These are phyloP conservation scores for Phytophthora niederhauseri DNA, from an alignment of 352 stramenopile genomes.

Conservation along the genomic window DNA sequence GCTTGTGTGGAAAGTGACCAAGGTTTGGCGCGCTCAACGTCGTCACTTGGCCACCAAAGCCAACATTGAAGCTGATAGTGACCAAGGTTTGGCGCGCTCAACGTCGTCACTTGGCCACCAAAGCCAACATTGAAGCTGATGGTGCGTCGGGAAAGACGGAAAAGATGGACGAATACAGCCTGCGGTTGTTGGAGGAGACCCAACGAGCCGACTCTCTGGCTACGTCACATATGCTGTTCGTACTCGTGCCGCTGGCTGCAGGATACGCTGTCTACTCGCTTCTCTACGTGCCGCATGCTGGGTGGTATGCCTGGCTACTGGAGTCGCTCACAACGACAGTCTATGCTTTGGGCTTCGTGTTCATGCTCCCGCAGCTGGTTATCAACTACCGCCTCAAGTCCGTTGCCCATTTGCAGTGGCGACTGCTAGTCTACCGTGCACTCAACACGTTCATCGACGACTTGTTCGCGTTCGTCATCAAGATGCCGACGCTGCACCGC, in stretches of 20 bases:
- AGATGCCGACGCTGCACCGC: slow-evolving; percentile 92
- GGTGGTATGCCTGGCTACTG: slow-evolving; percentile 88
- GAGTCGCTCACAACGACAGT: slow-evolving; percentile 87
- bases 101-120: slow-evolving; percentile 13
- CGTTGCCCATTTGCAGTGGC: slow-evolving; percentile 93
- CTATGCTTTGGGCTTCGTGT: slow-evolving; percentile 92
- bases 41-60: slow-evolving; percentile 13
- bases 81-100: slow-evolving; percentile 63
- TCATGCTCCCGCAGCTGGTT: slow-evolving; percentile 93
- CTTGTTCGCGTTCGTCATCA: slow-evolving; percentile 92
- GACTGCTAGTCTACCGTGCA: slow-evolving; percentile 94
- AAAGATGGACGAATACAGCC: slow-evolving; percentile 31
- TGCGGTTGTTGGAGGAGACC: slow-evolving; percentile 45
- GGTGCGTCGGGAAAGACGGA: slow-evolving; percentile 42
- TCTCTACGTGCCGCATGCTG: slow-evolving; percentile 80
- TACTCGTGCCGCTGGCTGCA: slow-evolving; percentile 73
- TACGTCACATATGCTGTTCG: slow-evolving; percentile 82
- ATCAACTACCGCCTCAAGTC: slow-evolving; percentile 94
- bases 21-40: slow-evolving; percentile 53
- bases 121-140: slow-evolving; percentile 12
- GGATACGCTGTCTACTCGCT: slow-evolving; percentile 85
- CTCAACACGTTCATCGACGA: slow-evolving; percentile 96
- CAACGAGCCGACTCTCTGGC: slow-evolving; percentile 81
- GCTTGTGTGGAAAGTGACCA: slow-evolving; percentile 90
- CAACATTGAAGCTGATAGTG: slow-evolving; percentile 17